phyloP scores from a whole-genome alignment of 2,329 filamentous ascomycete genomes.

The Capronia americana region DNA sequence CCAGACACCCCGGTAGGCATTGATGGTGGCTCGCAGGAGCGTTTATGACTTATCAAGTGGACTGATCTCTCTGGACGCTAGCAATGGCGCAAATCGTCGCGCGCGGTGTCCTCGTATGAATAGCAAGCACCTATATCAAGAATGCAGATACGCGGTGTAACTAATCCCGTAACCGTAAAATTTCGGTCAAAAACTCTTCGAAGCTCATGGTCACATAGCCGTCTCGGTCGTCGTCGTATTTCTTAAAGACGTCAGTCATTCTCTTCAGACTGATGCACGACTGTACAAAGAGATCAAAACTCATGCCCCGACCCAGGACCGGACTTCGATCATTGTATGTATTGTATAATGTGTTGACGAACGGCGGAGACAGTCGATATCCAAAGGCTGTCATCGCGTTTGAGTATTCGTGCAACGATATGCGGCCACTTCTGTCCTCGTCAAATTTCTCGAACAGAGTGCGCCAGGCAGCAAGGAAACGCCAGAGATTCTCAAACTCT shows the following conservation, averaged over 20 bases:
- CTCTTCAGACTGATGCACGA: conserved; percentile 95
- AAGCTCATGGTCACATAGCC: conserved; percentile 87
- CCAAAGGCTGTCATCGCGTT: conserved; percentile 92
- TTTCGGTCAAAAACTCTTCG: conserved; percentile 73
- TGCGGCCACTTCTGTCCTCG: conserved; percentile 82
- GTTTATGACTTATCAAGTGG: neutral
- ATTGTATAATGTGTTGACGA: conserved; percentile 82
- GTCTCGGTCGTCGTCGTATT: conserved; percentile 95
- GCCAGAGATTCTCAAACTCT: conserved; percentile 96
- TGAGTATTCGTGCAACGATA: conserved; percentile 83
- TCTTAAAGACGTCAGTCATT: conserved; percentile 99
- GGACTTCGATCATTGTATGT: conserved; percentile 71
- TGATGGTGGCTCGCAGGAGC: neutral
- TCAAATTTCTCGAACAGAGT: conserved; percentile 95
- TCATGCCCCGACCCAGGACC: conserved; percentile 69
- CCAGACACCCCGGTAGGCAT: neutral
- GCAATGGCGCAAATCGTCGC: neutral
- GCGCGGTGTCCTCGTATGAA: neutral
- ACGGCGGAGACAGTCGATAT: conserved; percentile 83
- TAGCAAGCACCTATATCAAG: neutral
- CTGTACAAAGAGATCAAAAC: conserved; percentile 97
- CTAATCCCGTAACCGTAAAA: conserved; percentile 39
- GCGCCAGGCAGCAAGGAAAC: conserved; percentile 92
- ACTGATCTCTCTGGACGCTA: neutral
- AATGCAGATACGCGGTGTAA: neutral